Conservation (phyloP, 2,329 filamentous ascomycete genomes). For the Helotiales sp. region DNA sequence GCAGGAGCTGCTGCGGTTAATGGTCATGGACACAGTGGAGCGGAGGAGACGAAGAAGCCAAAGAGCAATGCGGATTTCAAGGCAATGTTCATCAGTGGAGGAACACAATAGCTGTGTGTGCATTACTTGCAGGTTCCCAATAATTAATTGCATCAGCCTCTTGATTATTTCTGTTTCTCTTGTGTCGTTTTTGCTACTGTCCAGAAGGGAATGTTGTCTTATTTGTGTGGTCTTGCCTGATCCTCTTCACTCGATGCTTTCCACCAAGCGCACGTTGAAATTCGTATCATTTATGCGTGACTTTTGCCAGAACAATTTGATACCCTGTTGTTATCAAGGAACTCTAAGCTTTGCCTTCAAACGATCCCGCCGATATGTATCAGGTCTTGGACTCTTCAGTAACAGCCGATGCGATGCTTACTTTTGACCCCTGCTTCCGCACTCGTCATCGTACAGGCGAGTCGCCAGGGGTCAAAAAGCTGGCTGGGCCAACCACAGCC, state of each 20-base stretch:
- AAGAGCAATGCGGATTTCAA: constrained; percentile 65
- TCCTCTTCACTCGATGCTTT: no score
- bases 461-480: constrained; percentile 21
- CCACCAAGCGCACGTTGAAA: no score
- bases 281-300: no score
- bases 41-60: constrained; percentile 37
- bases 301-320: no score
- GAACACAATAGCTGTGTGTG: constrained; percentile 27
- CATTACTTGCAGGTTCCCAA: not conserved
- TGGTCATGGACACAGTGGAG: constrained; percentile 26
- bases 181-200: not conserved
- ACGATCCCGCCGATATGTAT: not conserved
- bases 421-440: not conserved
- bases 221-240: no score
- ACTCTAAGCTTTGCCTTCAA: not conserved
- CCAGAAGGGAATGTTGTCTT: not conserved
- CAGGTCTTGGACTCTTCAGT: constrained; percentile 14
- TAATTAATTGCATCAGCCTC: not conserved
- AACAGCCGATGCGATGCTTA: not conserved
- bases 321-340: no score
- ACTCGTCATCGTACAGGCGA: constrained; percentile 24
- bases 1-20: constrained; percentile 27
- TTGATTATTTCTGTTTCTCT: not conserved
- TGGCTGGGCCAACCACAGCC: constrained; percentile 14
- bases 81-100: constrained; percentile 47